Conservation (phyloP, 2,329 filamentous ascomycete genomes). For the Lachnellula suecica region DNA sequence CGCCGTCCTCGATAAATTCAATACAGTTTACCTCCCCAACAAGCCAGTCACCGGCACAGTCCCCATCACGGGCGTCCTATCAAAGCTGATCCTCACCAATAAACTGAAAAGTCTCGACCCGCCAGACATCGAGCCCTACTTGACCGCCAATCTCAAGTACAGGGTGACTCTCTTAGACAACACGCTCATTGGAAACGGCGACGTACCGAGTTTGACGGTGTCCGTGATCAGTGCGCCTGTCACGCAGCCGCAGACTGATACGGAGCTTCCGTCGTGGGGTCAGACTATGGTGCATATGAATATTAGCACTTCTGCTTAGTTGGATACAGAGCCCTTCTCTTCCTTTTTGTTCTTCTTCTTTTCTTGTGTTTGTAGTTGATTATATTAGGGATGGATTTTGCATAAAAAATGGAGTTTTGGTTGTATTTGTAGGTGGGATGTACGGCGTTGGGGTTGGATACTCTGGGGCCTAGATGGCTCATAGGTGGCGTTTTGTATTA, state of each 20-base stretch:
- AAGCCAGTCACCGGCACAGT: conserved; percentile 40
- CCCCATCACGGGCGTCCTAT: conserved; percentile 42
- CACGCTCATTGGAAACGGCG: conserved; percentile 15
- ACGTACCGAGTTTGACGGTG: conserved; percentile 26
- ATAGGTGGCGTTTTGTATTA: no score
- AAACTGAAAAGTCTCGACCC: conserved; percentile 32
- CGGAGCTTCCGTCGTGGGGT: conserved; percentile 19
- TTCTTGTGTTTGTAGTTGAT: no score
- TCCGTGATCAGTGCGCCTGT: conserved; percentile 24
- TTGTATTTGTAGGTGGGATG: background rate
- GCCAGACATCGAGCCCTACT: conserved; percentile 24
- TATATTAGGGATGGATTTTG: background rate
- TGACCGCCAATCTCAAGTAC: conserved; percentile 27
- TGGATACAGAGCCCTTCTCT: background rate
- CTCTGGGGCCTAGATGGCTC: no score
- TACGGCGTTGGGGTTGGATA: background rate
- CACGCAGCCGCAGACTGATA: conserved; percentile 6
- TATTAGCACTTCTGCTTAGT: background rate
- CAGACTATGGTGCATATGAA: conserved; percentile 14
- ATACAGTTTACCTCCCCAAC: conserved; percentile 5
- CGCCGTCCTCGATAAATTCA: conserved; percentile 36
- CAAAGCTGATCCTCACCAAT: conserved; percentile 27
- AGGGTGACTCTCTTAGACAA: conserved; percentile 23
- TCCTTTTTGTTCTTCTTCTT: no score
- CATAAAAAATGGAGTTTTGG: background rate